Evolutionary conservation across 1,139 yeast genomes (phyloP).

Genomic region (Yamadazyma aaseri): DNA sequence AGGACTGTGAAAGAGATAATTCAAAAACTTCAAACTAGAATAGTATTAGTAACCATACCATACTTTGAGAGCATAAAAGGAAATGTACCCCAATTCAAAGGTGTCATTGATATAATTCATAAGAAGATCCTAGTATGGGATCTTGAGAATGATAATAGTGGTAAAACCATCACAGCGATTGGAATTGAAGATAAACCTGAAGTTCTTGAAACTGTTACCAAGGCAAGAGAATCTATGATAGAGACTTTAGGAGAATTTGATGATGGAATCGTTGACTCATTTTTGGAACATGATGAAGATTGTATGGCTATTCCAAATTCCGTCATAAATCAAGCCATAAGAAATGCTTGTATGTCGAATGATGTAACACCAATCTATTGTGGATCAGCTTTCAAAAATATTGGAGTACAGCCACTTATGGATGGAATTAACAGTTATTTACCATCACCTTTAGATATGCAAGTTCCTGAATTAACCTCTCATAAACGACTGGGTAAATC

Average conservation of each 20-base stretch:
- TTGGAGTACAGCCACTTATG: conserved; percentile 91
- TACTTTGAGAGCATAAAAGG: conserved; percentile 46
- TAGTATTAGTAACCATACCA: conserved; percentile 78
- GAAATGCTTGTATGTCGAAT: conserved; percentile 58
- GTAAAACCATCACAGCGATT: conserved; percentile 52
- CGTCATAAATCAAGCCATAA: conserved; percentile 55
- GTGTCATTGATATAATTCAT: conserved; percentile 81
- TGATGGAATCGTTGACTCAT: conserved; percentile 72
- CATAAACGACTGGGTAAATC: conserved; percentile 11
- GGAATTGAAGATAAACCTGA: conserved; percentile 39
- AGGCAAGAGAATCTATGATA: conserved; percentile 70
- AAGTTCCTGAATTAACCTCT: conserved; percentile 51
- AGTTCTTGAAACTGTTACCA: conserved; percentile 46
- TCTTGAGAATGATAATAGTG: conserved; percentile 43
- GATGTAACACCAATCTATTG: conserved; percentile 78
- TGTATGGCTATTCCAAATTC: conserved; percentile 60
- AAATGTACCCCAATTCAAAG: conserved; percentile 54
- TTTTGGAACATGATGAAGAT: conserved; percentile 68
- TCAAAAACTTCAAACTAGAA: conserved; percentile 71
- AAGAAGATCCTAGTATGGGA: conserved; percentile 68
- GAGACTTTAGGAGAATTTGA: conserved; percentile 84
- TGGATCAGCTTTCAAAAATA: conserved; percentile 89
- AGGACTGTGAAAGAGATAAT: conserved; percentile 85
- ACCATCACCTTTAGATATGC: conserved; percentile 76
- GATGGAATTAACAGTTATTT: conserved; percentile 77